Conservation (phyloP, 306 rosid species). For the Astragalus glycyphyllos region DNA sequence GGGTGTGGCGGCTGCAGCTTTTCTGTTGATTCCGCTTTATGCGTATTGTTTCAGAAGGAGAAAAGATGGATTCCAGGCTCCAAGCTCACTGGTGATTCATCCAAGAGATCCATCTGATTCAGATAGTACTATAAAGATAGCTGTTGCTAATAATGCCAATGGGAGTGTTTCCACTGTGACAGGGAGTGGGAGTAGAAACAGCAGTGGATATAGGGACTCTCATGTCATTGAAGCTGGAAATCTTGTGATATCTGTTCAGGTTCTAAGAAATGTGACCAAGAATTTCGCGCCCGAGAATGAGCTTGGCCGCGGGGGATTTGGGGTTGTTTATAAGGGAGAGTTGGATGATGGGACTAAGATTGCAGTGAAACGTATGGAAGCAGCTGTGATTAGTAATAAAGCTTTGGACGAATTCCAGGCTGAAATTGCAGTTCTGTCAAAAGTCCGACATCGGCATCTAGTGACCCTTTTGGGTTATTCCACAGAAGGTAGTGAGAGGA, state of each 20-base stretch:
- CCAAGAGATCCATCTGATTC: conserved; percentile 93
- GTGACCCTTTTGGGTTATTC: conserved; percentile 92
- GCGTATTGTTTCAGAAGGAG: conserved; percentile 67
- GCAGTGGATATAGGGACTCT: conserved; percentile 72
- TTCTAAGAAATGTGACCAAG: conserved; percentile 80
- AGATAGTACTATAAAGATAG: conserved; percentile 70
- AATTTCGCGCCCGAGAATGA: conserved; percentile 92
- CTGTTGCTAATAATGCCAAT: conserved; percentile 58
- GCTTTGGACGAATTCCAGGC: conserved; percentile 97
- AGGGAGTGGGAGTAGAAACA: conserved; percentile 69
- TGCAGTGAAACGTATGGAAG: conserved; percentile 97
- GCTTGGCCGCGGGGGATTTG: conserved; percentile 98
- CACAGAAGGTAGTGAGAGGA: conserved; percentile 76
- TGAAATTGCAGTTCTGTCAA: conserved; percentile 93
- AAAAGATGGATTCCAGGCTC: conserved; percentile 50
- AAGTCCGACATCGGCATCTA: conserved; percentile 95
- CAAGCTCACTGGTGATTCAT: conserved; percentile 78
- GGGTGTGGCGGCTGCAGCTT: conserved; percentile 75
- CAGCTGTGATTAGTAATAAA: conserved; percentile 75
- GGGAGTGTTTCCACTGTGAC: conserved; percentile 63
- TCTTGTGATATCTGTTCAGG: conserved; percentile 89
- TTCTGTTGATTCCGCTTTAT: conserved; percentile 72
- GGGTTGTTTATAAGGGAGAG: conserved; percentile 94
- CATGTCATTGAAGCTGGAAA: conserved; percentile 92
- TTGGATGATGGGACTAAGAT: conserved; percentile 92